A percentile compares a stretch with the other conserved stretches of the same genome.
Conservation (phyloP, 2,329 filamentous ascomycete genomes). For the Scytalidium lignicola region DNA sequence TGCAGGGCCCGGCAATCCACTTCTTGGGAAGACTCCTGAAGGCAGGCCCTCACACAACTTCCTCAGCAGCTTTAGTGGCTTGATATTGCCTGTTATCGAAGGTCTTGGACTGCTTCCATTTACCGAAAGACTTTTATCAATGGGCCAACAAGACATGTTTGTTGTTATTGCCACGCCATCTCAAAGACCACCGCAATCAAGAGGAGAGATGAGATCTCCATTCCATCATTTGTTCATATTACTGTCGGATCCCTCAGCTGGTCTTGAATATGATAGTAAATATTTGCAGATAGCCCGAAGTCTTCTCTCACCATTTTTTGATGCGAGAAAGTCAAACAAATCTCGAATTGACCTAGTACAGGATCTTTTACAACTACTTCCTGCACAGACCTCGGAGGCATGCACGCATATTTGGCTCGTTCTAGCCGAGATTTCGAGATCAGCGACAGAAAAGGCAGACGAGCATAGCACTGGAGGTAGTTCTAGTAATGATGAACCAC, state of each 20-base stretch:
- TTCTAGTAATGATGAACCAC: conserved; percentile 35
- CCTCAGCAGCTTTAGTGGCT: conserved; percentile 47
- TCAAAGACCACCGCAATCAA: conserved; percentile 46
- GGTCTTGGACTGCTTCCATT: conserved; percentile 56
- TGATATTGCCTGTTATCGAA: conserved; percentile 43
- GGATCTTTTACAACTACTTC: conserved; percentile 20
- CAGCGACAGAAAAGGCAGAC: conserved; percentile 14
- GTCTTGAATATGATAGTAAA: conserved; percentile 18
- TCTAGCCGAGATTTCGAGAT: conserved; percentile 22
- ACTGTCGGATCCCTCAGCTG: conserved; percentile 31
- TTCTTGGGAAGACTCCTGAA: conserved; percentile 22
- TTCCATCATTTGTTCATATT: conserved; percentile 62
- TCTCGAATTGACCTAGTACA: conserved; percentile 32
- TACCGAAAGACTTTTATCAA: conserved; percentile 53
- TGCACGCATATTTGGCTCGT: conserved; percentile 21
- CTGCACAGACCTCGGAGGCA: conserved; percentile 21
- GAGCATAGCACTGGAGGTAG: conserved; percentile 24
- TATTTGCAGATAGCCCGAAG: conserved; percentile 33
- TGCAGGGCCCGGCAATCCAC: conserved; percentile 34
- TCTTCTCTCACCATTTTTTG: conserved; percentile 55
- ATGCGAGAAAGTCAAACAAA: conserved; percentile 29
- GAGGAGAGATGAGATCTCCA: conserved; percentile 50
- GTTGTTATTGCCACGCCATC: conserved; percentile 61
- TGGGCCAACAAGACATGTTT: conserved; percentile 50
- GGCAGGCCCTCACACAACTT: conserved; percentile 48